Evolutionary conservation across 352 stramenopile species (phyloP), one percentile per base, ranked within the genome.

Genomic region (Globisporangium polare): DNA sequence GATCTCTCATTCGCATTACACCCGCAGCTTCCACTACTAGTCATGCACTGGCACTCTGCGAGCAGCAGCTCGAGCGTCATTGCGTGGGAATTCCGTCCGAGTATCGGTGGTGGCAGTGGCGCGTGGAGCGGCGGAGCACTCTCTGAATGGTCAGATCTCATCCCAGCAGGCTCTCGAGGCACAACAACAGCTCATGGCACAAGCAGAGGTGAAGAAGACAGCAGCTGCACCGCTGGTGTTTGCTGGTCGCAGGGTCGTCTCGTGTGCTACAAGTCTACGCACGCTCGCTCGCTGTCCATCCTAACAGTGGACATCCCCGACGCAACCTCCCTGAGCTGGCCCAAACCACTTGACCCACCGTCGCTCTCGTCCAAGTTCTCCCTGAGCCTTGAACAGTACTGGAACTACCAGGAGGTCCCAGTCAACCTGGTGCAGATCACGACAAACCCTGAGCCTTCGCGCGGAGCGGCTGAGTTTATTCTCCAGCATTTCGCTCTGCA

Each of bases 301-400:
- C 15, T 68, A 9, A 33, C 46, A 18, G 33, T 68, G n/a, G 20
- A 35, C 22, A n/a, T 39, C 42, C 43, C 60, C 6, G 20, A 37
- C 8, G 33, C 35, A 10, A 20, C 24, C 1, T 26, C 29, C 29
- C 29, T 18, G 5, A 60, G 22, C 22, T 37, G 26, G 24, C 18
- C 33, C 18, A 31, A 20, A 10, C 2, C 35, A 33, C 26, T 60
- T 1, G 20, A 46, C 2, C 18, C 20, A 17, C 53, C 58, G 12
- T 42, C 58, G 67, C 39, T 82, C 10, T 72, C 69, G 5, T 67
- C 66, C 0, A 49, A 15, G 15, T 53, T 74, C 5, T 71, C 80
- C 42, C 71, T 94, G 9, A 78, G 62, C 7, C 58, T 92, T 1
- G 75, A 84, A 15, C 80, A 94, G 57, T 94, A 90, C 51, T 76